Percentiles rank a stretch among this genome's conserved stretches.
phyloP scores from a whole-genome alignment of 495 filamentous ascomycete genomes.

The Daldinia childiae region DNA sequence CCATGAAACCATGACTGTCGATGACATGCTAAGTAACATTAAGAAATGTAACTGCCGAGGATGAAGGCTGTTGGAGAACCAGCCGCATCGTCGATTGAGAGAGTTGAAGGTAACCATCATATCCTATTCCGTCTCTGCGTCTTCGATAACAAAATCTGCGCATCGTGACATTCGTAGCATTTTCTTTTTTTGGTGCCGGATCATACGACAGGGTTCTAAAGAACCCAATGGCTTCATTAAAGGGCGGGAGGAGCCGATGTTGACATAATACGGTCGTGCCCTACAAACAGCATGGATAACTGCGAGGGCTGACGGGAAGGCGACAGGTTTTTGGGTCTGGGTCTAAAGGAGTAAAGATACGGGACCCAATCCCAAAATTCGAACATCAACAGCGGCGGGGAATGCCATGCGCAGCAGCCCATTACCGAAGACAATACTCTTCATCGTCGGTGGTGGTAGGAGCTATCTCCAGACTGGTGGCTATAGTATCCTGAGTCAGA shows the following conservation, averaged over 20 bases:
- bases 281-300: constrained; percentile 58
- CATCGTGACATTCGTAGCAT: constrained; percentile 31
- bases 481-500: constrained; percentile 65
- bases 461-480: constrained; percentile 56
- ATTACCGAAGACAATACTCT: constrained; percentile 63
- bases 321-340: constrained; percentile 49
- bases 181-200: constrained; percentile 22
- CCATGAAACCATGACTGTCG: constrained; percentile 18
- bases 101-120: constrained; percentile 12
- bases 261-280: constrained; percentile 58
- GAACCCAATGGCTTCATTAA: constrained; percentile 30
- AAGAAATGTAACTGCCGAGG: constrained; percentile 25
- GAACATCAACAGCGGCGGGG: constrained; percentile 55
- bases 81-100: constrained; percentile 5
- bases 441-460: constrained; percentile 57
- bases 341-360: constrained; percentile 62
- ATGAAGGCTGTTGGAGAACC: constrained; percentile 10
- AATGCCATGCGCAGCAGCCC: constrained; percentile 57
- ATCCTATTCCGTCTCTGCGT: constrained; percentile 33
- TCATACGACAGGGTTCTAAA: constrained; percentile 28
- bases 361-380: constrained; percentile 57
- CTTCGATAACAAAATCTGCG: constrained; percentile 38
- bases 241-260: constrained; percentile 54
- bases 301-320: constrained; percentile 56
- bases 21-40: constrained; percentile 23